Conservation (phyloP, 345 rosid species). For the Boechera divaricarpa region DNA sequence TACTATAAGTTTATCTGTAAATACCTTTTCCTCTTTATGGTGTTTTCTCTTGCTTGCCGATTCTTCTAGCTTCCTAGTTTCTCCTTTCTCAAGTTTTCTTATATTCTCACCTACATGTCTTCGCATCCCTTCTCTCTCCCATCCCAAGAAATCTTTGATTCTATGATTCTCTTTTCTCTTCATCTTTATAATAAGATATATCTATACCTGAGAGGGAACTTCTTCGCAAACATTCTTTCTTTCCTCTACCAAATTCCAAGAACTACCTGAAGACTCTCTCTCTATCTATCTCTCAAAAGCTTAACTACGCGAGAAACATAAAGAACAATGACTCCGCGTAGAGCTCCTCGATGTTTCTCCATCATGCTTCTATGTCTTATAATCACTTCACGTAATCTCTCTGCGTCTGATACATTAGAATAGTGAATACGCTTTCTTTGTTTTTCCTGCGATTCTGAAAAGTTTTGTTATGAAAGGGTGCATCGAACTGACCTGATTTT, state of each 20-base stretch:
- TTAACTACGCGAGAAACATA: conserved; percentile 40
- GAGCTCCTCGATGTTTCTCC: conserved; percentile 46
- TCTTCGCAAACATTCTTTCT: conserved; percentile 55
- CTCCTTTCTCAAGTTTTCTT: conserved; percentile 98
- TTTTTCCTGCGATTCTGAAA: background rate
- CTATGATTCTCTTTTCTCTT: conserved; percentile 50
- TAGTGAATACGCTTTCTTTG: conserved; percentile 2
- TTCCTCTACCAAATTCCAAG: conserved; percentile 48
- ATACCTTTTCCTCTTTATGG: conserved; percentile 55
- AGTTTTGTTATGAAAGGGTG: background rate
- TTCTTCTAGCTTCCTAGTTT: conserved; percentile 71
- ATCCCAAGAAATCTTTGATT: conserved; percentile 88
- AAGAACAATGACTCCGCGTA: conserved; percentile 54
- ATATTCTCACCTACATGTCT: conserved; percentile 66
- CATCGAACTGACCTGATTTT: conserved; percentile 29
- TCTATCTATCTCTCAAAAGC: conserved; percentile 17
- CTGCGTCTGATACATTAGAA: conserved; percentile 12
- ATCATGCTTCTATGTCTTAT: conserved; percentile 60
- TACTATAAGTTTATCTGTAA: conserved; percentile 30
- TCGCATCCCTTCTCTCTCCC: conserved; percentile 60
- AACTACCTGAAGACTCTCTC: conserved; percentile 35
- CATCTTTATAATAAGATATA: conserved; percentile 44
- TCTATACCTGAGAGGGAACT: conserved; percentile 55
- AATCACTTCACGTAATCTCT: conserved; percentile 70
- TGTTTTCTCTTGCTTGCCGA: conserved; percentile 83